Percentiles rank a stretch among this genome's conserved stretches.
These are phyloP conservation scores for Ceriops tagal DNA, from an alignment of 345 rosid species.

Conservation along the genomic window DNA sequence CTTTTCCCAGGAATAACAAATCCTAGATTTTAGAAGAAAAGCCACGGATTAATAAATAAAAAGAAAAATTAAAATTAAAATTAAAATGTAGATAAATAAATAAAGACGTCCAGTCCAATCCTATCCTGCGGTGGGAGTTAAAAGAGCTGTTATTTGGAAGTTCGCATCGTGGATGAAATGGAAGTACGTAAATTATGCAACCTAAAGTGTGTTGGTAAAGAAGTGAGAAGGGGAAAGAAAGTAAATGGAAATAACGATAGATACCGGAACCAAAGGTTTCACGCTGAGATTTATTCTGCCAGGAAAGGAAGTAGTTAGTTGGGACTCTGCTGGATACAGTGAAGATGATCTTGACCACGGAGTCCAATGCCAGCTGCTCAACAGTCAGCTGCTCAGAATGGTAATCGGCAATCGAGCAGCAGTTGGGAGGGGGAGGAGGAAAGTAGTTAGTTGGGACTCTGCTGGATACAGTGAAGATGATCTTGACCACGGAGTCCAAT, in stretches of 20 bases:
- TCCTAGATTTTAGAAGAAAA: conserved; percentile 29
- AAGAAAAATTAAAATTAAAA: neutral
- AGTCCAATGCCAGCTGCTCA: conserved; percentile 40
- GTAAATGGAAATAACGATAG: neutral
- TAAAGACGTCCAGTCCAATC: too few relatives aligned
- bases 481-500: conserved; percentile 68
- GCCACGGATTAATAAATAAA: neutral
- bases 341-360: conserved; percentile 71
- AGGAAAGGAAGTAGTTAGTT: conserved; percentile 57
- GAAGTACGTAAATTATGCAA: neutral
- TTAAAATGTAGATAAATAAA: too few relatives aligned
- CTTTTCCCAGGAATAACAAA: conserved; percentile 58
- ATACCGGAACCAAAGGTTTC: conserved; percentile 75
- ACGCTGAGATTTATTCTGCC: conserved; percentile 77
- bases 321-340: conserved; percentile 51
- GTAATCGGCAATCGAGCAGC: neutral
- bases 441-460: conserved; percentile 55
- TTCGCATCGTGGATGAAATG: too few relatives aligned
- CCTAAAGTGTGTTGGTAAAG: neutral
- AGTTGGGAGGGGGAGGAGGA: too few relatives aligned
- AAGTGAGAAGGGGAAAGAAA: neutral
- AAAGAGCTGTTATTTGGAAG: too few relatives aligned
- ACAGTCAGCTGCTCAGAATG: neutral
- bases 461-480: conserved; percentile 50
- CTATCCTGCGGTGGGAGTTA: too few relatives aligned